Percentiles rank a stretch among this genome's conserved stretches.
These are phyloP conservation scores for Berkeleyomyces basicola DNA, from an alignment of 2,329 filamentous ascomycete species.

Conservation along the genomic window DNA sequence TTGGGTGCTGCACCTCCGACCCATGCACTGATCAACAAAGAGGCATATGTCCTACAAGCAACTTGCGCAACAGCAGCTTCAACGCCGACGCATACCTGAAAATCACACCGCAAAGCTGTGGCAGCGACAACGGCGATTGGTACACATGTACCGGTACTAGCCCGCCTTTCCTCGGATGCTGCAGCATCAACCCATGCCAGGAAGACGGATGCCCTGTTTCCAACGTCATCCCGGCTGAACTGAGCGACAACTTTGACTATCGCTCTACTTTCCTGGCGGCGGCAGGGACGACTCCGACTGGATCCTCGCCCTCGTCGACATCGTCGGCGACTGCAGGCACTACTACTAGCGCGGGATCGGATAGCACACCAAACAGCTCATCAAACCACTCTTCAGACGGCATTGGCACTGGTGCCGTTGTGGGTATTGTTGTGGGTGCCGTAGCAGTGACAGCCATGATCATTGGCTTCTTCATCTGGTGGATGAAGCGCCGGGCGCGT, in stretches of 20 bases:
- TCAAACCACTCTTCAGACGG: not conserved
- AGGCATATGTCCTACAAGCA: constrained; percentile 21
- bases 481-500: not conserved
- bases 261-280: constrained; percentile 14
- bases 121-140: constrained; percentile 18
- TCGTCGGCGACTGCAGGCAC: not conserved
- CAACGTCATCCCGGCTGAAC: constrained; percentile 17
- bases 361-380: not conserved
- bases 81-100: constrained; percentile 15
- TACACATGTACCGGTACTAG: constrained; percentile 20
- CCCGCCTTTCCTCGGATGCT: constrained; percentile 26
- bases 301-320: not conserved
- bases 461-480: constrained; percentile 1
- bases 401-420: constrained; percentile 13
- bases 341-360: not conserved
- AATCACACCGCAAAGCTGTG: constrained; percentile 22
- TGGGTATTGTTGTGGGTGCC: constrained; percentile 16
- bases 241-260: constrained; percentile 16
- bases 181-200: constrained; percentile 21
- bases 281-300: too few species aligned
- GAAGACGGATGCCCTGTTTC: constrained; percentile 17
- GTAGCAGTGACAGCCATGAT: constrained; percentile 4
- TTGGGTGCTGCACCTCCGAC: constrained; percentile 26
- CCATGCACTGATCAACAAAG: constrained; percentile 20
- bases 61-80: constrained; percentile 20